A percentile compares a stretch with the other conserved stretches of the same genome.
Conservation (phyloP, 73 alveolate genomes). For the Effrenium voratum region DNA sequence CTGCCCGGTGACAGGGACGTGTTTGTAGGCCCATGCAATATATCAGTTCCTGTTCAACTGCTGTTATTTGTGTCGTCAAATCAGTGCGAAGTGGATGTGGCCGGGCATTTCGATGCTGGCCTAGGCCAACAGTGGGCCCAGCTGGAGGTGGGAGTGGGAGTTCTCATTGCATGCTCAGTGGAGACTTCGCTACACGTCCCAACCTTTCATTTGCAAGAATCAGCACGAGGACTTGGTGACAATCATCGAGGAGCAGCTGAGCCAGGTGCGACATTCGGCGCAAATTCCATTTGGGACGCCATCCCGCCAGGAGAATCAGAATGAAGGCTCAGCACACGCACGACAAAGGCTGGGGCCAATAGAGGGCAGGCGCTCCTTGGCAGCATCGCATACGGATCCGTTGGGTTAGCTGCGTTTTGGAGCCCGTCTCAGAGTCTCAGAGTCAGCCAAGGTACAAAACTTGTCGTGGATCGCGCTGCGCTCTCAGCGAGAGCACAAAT, state of each 20-base stretch:
- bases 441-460: neutral
- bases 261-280: neutral
- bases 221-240: constrained; percentile 50
- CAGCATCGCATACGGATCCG: neutral
- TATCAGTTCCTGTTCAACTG: no score
- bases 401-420: no score
- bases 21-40: no score
- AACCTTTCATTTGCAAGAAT: neutral
- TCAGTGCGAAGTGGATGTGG: neutral
- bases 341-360: constrained; percentile 61
- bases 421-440: neutral
- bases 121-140: constrained; percentile 86
- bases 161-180: neutral
- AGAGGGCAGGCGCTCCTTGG: constrained; percentile 91
- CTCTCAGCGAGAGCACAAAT: neutral
- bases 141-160: constrained; percentile 40
- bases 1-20: no score
- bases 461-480: neutral
- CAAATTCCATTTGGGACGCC: neutral
- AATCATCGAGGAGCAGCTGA: constrained; percentile 17
- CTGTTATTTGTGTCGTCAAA: no score
- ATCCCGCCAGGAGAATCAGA: neutral
- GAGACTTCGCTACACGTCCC: neutral
- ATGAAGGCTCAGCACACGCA: neutral
- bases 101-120: neutral